Conservation (phyloP, 2,329 filamentous ascomycete genomes). For the Ploettnerulaceae sp. region DNA sequence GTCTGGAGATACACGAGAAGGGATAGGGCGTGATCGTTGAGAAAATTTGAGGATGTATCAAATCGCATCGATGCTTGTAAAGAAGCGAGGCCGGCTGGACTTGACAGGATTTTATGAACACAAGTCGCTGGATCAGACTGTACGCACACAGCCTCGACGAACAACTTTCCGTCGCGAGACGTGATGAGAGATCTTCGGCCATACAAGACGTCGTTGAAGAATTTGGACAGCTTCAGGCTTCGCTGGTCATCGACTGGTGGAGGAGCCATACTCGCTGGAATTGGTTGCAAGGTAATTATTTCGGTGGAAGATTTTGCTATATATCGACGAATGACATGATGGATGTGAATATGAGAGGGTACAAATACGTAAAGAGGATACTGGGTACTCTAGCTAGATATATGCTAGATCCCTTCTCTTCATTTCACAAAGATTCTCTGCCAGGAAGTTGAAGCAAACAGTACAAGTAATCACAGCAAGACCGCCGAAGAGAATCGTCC, state of each 20-base stretch:
- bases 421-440: background rate
- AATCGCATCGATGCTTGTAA: slow-evolving; percentile 41
- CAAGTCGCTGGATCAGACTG: slow-evolving; percentile 39
- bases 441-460: background rate
- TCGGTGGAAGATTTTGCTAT: no score
- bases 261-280: no score
- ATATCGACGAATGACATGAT: no score
- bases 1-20: slow-evolving; percentile 36
- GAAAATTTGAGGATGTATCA: slow-evolving; percentile 39
- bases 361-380: no score
- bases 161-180: slow-evolving; percentile 38
- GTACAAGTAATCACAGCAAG: background rate
- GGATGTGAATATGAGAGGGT: no score
- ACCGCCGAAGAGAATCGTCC: background rate
- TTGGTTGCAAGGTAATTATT: no score
- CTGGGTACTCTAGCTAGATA: background rate
- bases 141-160: slow-evolving; percentile 44
- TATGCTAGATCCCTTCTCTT: background rate
- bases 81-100: slow-evolving; percentile 32
- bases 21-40: slow-evolving; percentile 37
- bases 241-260: slow-evolving; percentile 69
- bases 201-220: slow-evolving; percentile 38
- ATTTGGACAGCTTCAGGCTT: slow-evolving; percentile 50
- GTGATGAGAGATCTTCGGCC: slow-evolving; percentile 38
- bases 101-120: slow-evolving; percentile 39